Conservation (phyloP, 805 yeast genomes). For the Candida piceae region DNA sequence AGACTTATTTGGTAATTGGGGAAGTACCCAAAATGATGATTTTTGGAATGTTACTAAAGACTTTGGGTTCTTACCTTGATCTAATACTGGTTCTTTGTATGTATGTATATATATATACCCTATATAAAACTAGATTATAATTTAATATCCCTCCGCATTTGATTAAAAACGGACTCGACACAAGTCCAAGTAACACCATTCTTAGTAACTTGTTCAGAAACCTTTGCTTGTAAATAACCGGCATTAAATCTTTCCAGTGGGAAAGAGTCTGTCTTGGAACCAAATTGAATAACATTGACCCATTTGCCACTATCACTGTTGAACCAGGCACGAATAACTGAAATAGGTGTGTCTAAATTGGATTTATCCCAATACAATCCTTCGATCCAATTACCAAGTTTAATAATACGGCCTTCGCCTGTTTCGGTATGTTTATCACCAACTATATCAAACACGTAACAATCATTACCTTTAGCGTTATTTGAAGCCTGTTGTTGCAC, state of each 20-base stretch:
- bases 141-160: not conserved
- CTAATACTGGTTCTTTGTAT: not conserved
- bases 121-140: not conserved
- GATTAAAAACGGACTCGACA: slow-evolving; percentile 8
- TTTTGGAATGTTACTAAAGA: slow-evolving; percentile 46
- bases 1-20: slow-evolving; percentile 20
- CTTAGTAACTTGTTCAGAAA: slow-evolving; percentile 6
- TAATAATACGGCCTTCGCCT: slow-evolving; percentile 40
- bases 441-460: slow-evolving; percentile 24
- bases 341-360: slow-evolving; percentile 22
- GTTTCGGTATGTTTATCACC: slow-evolving; percentile 13
- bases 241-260: slow-evolving; percentile 11
- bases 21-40: slow-evolving; percentile 31
- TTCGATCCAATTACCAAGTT: slow-evolving; percentile 48
- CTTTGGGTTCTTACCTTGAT: slow-evolving; percentile 40
- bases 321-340: slow-evolving; percentile 15
- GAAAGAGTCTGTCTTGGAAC: slow-evolving; percentile 6
- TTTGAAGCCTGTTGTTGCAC: not conserved
- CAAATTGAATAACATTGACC: slow-evolving; percentile 13
- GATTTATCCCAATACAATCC: slow-evolving; percentile 36
- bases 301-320: slow-evolving; percentile 6
- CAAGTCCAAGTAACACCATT: slow-evolving; percentile 20
- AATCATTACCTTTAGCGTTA: no score
- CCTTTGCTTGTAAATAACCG: slow-evolving; percentile 3
- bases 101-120: not conserved